Base-by-base conservation (phyloP, 2,329 filamentous ascomycete genomes). In the Beauveria australis region DNA sequence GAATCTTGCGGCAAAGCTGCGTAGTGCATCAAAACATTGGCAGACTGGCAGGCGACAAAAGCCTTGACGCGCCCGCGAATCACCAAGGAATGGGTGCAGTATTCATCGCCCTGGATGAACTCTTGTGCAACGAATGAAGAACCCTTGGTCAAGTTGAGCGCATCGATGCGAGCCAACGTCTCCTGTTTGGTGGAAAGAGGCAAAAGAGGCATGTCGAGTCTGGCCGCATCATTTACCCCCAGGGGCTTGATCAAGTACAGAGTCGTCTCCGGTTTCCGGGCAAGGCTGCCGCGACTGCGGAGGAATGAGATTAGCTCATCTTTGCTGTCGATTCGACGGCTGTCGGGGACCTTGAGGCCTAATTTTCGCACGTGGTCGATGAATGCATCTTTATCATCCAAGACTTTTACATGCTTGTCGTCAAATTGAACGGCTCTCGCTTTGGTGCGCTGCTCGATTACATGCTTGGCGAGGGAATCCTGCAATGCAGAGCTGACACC, bases 51-150 rank as follows among this genome's bases (percentile, higher is more conserved):
- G 0, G 87, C 83, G 7, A 84, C 81, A 64, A 92, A 91, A 0
- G 81, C 82, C 54, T 81, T 81, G 18, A 92, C 80, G 40, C 80
- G 72, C 1, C 88, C 88, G 0, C 76, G 73, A n/a, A 91, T 76
- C 4, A 92, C 74, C 3, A 92, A 76, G 0, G 87, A 75, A 65
- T 92, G 88, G 0, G 89, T 90, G 71, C 86, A 89, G 69, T 86
- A 91, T 69, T 91, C 88, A 0, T 78, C 76, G 0, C 79, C 77
- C 0, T 67, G 61, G 63, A 89, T 82, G 69, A 81, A 89, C 68
- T 91, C 84, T 68, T 92, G 88, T 26, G 91, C 60, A 22, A 73
- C 66, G 69, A 62, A 91, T 78, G 80, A 85, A 0, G 87, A 82
- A 2, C 77, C 75, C 0, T 78, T 68, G 14, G 76, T 71, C 2